Conservation (phyloP, 2,329 filamentous ascomycete genomes). For the Aspergillus versicolor region DNA sequence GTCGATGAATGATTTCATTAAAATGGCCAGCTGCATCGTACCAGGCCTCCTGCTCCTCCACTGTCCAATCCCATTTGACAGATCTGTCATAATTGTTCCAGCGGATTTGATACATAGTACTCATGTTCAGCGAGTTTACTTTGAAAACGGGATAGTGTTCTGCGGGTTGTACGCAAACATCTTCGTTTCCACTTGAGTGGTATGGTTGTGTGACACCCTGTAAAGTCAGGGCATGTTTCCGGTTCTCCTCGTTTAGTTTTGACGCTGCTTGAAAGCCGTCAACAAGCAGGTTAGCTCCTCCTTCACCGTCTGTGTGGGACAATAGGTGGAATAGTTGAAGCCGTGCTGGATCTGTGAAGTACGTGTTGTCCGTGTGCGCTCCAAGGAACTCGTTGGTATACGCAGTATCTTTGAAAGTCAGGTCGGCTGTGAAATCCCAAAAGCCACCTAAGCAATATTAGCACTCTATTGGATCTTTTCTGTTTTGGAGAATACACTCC, state of each 20-base stretch:
- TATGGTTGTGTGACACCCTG: constrained; percentile 61
- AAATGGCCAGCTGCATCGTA: constrained; percentile 78
- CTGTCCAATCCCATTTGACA: constrained; percentile 57
- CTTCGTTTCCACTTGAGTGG: constrained; percentile 85
- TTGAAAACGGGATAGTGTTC: constrained; percentile 71
- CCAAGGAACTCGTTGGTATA: constrained; percentile 83
- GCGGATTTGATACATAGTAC: constrained; percentile 63
- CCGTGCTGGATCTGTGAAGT: constrained; percentile 89
- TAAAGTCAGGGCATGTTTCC: constrained; percentile 59
- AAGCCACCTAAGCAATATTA: constrained; percentile 53
- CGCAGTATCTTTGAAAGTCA: constrained; percentile 83
- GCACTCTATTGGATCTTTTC: background rate
- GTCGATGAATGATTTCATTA: constrained; percentile 65
- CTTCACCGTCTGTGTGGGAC: constrained; percentile 65
- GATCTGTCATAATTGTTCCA: constrained; percentile 95
- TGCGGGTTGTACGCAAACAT: constrained; percentile 75
- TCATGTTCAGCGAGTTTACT: constrained; percentile 45
- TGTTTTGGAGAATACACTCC: background rate
- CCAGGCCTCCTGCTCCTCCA: constrained; percentile 61
- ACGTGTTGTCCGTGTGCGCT: constrained; percentile 91
- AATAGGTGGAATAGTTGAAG: constrained; percentile 92
- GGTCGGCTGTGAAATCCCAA: constrained; percentile 86
- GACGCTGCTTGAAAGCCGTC: constrained; percentile 78
- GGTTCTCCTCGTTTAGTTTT: constrained; percentile 56
- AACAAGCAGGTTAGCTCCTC: constrained; percentile 78